A percentile compares a stretch with the other conserved stretches of the same genome.
phyloP scores from a whole-genome alignment of 1,139 yeast species.

The Scheffersomyces cryptocercus region DNA sequence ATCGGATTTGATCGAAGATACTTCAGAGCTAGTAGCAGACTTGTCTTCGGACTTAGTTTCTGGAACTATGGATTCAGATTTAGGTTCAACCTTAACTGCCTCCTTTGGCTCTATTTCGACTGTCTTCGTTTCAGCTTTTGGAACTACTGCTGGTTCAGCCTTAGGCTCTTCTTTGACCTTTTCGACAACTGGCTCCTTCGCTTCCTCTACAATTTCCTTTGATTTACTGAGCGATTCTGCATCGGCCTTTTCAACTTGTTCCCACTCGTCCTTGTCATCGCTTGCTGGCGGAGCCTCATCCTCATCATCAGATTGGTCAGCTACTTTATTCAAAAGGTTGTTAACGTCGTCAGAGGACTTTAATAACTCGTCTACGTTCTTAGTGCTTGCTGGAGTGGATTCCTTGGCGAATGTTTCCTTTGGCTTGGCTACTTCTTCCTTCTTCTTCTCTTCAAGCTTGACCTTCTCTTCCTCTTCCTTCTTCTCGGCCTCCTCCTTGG shows the following conservation, averaged over 20 bases:
- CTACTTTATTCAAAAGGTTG: slow-evolving; percentile 39
- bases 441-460: slow-evolving; percentile 15
- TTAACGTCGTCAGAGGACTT: slow-evolving; percentile 41
- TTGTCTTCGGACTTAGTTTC: slow-evolving; percentile 9
- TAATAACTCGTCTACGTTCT: slow-evolving; percentile 42
- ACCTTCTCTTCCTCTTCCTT: slow-evolving; percentile 22
- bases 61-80: slow-evolving; percentile 2
- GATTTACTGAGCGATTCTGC: slow-evolving; percentile 2
- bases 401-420: slow-evolving; percentile 8
- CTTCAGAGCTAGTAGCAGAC: slow-evolving; percentile 2
- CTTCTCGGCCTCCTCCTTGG: slow-evolving; percentile 22
- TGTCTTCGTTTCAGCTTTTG: slow-evolving; percentile 9
- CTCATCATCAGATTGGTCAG: slow-evolving; percentile 44
- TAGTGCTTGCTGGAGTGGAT: slow-evolving; percentile 13
- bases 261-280: slow-evolving; percentile 41
- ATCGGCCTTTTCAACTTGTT: slow-evolving; percentile 32
- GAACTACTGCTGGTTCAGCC: slow-evolving; percentile 4
- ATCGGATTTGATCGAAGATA: slow-evolving; percentile 1
- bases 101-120: slow-evolving; percentile 12
- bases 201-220: slow-evolving; percentile 13
- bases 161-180: slow-evolving; percentile 18
- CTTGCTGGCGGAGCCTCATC: slow-evolving; percentile 23
- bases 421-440: slow-evolving; percentile 5
- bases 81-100: slow-evolving; percentile 8
- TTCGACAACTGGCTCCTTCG: slow-evolving; percentile 11